Conservation (phyloP, 345 rosid genomes). For the Syzygium jambos region DNA sequence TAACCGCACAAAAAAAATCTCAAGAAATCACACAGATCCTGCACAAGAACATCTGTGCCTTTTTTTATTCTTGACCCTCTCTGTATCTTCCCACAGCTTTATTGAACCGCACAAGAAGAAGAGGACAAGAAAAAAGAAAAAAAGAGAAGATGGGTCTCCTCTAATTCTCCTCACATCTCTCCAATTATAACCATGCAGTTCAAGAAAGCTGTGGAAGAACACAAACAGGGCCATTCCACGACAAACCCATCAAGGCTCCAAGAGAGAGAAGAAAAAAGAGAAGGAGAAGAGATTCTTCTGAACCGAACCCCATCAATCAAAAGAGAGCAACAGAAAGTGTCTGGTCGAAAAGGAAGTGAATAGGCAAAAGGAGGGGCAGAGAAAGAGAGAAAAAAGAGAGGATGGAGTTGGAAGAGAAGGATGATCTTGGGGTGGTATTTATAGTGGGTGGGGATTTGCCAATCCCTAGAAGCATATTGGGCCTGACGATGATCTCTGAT, state of each 20-base stretch:
- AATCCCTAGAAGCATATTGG: slow-evolving; percentile 97
- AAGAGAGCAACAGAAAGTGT: not conserved
- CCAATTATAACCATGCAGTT: slow-evolving; percentile 42
- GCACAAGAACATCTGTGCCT: not conserved
- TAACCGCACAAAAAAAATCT: not conserved
- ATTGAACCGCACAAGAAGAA: slow-evolving; percentile 59
- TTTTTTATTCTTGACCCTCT: slow-evolving; percentile 30
- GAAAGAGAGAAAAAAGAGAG: not conserved
- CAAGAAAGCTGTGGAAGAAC: slow-evolving; percentile 99
- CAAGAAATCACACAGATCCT: not conserved
- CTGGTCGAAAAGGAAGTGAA: not conserved
- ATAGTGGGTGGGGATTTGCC: slow-evolving; percentile 3
- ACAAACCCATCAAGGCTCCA: not conserved
- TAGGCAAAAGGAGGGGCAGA: not conserved
- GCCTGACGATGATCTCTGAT: slow-evolving; percentile 20
- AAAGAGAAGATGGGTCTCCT: not conserved
- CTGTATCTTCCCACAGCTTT: slow-evolving; percentile 98
- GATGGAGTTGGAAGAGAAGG: not conserved
- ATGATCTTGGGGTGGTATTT: not conserved
- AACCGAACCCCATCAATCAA: not conserved
- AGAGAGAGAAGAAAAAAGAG: not conserved
- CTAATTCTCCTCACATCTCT: not conserved
- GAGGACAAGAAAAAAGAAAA: not conserved
- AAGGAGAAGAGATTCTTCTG: not conserved
- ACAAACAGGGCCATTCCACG: slow-evolving; percentile 54